These are phyloP conservation scores for Aspergillus ochraceus DNA, from an alignment of 2,329 filamentous ascomycete genomes.

Conservation along the genomic window DNA sequence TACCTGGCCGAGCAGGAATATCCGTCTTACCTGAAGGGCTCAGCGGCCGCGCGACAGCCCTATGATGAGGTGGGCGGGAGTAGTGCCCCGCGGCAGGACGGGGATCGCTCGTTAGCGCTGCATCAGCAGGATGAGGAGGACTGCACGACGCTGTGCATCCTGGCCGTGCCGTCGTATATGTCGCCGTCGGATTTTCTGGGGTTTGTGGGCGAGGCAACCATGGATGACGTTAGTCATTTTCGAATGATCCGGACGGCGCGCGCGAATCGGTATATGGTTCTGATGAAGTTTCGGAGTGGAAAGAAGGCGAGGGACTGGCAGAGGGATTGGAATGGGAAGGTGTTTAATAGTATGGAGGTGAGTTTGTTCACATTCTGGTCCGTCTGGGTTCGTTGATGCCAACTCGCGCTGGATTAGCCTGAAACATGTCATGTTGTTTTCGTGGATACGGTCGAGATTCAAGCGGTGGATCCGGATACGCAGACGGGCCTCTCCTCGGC, in stretches of 20 bases:
- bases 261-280: conserved; percentile 88
- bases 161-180: conserved; percentile 92
- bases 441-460: conserved; percentile 86
- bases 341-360: conserved; percentile 90
- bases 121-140: conserved; percentile 48
- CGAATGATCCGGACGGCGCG: conserved; percentile 87
- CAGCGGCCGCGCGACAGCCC: conserved; percentile 32
- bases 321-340: conserved; percentile 84
- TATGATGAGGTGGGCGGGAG: conserved; percentile 26
- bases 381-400: conserved; percentile 7
- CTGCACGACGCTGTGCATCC: conserved; percentile 86
- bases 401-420: conserved; percentile 54
- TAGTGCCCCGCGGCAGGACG: conserved; percentile 14
- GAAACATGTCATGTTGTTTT: conserved; percentile 95
- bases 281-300: conserved; percentile 86
- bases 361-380: conserved; percentile 23
- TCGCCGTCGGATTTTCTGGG: conserved; percentile 87
- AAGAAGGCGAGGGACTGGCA: conserved; percentile 77
- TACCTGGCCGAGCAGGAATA: conserved; percentile 54
- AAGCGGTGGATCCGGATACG: conserved; percentile 56
- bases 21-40: conserved; percentile 39
- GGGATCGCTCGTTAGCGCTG: conserved; percentile 18
- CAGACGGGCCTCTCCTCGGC: conserved; percentile 24
- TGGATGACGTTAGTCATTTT: conserved; percentile 86
- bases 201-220: conserved; percentile 85